Conservation (phyloP, 306 rosid species). For the Quercus parvula region DNA sequence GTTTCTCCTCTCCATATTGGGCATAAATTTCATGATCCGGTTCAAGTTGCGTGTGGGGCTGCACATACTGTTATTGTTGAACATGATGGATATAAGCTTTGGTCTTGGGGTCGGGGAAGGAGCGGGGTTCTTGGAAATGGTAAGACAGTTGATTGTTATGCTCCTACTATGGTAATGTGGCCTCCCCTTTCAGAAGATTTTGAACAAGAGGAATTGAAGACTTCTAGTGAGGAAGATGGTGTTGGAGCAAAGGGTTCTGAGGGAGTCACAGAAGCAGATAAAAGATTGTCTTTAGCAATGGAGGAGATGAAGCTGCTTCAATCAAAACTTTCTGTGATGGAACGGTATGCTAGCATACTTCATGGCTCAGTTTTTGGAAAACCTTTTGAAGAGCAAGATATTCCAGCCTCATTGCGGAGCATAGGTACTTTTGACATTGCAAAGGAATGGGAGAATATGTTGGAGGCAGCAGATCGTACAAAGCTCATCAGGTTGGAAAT, state of each 20-base stretch:
- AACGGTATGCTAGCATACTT: slow-evolving; percentile 65
- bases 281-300: slow-evolving; percentile 42
- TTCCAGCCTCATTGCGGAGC: slow-evolving; percentile 54
- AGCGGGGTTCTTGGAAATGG: slow-evolving; percentile 88
- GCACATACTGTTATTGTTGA: slow-evolving; percentile 83
- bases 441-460: slow-evolving; percentile 84
- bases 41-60: slow-evolving; percentile 82
- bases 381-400: slow-evolving; percentile 67
- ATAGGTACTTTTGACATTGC: slow-evolving; percentile 54
- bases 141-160: slow-evolving; percentile 44
- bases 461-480: slow-evolving; percentile 62
- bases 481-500: slow-evolving; percentile 62
- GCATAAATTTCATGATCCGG: slow-evolving; percentile 53
- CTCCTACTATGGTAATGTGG: slow-evolving; percentile 62
- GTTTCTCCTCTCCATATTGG: slow-evolving; percentile 49
- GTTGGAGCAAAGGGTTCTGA: slow-evolving; percentile 26
- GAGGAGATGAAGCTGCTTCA: slow-evolving; percentile 62
- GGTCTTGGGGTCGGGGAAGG: slow-evolving; percentile 98
- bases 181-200: slow-evolving; percentile 51
- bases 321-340: slow-evolving; percentile 59
- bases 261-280: slow-evolving; percentile 39
- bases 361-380: slow-evolving; percentile 81
- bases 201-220: slow-evolving; percentile 46
- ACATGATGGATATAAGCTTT: slow-evolving; percentile 55
- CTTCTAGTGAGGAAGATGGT: slow-evolving; percentile 36